phyloP scores from a whole-genome alignment of 768 basidiomycete genomes.

The Termitomyces sp. region DNA sequence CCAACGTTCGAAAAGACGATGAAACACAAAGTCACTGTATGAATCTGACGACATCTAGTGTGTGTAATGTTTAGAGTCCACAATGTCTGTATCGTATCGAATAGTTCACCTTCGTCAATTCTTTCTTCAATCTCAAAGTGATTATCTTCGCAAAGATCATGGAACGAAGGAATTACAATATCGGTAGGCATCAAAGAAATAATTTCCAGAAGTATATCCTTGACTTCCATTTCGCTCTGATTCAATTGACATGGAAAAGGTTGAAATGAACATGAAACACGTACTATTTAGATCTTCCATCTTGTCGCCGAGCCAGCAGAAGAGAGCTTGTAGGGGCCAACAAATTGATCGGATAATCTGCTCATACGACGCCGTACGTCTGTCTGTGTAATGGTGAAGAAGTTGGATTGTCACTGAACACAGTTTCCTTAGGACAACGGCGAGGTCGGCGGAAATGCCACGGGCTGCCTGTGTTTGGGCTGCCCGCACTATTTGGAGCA shows the following conservation, averaged over 20 bases:
- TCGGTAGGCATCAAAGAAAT: conserved; percentile 18
- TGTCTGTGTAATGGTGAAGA: conserved; percentile 14
- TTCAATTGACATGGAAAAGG: background rate
- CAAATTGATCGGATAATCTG: conserved; percentile 16
- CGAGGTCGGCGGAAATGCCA: conserved; percentile 9
- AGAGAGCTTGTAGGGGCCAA: conserved; percentile 23
- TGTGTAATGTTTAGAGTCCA: background rate
- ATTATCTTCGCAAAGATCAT: conserved; percentile 15
- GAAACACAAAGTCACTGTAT: conserved; percentile 1
- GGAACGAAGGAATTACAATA: conserved; percentile 14
- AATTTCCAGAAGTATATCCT: conserved; percentile 26
- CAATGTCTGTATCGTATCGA: too few relatives aligned
- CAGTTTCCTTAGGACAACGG: conserved; percentile 21
- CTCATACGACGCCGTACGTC: conserved; percentile 9
- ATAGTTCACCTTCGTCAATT: conserved; percentile 26
- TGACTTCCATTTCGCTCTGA: conserved; percentile 18
- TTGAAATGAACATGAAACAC: background rate
- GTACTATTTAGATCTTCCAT: conserved; percentile 18
- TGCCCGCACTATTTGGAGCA: conserved; percentile 4
- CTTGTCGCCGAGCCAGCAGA: conserved; percentile 19
- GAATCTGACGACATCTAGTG: conserved; percentile 6
- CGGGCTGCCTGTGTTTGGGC: background rate
- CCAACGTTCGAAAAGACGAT: background rate
- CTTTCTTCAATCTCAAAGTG: conserved; percentile 19
- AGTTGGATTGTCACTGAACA: conserved; percentile 22